A percentile compares a stretch with the other conserved stretches of the same genome.
phyloP scores from a whole-genome alignment of 176 grass and related monocot species.

The Phoenix roebelenii region DNA sequence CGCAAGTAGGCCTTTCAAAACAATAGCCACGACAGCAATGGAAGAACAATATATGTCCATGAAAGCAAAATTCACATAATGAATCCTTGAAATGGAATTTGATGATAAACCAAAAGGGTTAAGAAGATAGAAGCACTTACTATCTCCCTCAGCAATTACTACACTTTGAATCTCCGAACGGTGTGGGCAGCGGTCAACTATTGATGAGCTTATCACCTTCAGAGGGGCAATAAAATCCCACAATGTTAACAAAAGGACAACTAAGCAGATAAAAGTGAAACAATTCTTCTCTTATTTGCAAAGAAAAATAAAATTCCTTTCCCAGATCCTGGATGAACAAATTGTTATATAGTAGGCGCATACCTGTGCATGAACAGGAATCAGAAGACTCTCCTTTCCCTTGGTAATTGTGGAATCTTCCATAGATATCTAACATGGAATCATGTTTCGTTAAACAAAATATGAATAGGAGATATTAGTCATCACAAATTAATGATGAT shows the following conservation, averaged over 20 bases:
- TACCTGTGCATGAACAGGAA: slow-evolving; percentile 72
- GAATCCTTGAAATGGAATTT: too few relatives aligned
- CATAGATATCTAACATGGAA: slow-evolving; percentile 56
- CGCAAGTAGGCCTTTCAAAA: too few relatives aligned
- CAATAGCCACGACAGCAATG: too few relatives aligned
- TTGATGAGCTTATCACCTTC: slow-evolving; percentile 74
- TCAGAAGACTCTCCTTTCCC: slow-evolving; percentile 88
- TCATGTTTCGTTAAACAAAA: neutral
- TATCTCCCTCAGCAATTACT: slow-evolving; percentile 53
- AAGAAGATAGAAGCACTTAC: slow-evolving; percentile 19
- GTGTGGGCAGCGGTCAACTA: slow-evolving; percentile 70
- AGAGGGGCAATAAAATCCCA: slow-evolving; percentile 5
- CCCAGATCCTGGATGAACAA: too few relatives aligned
- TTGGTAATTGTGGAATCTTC: slow-evolving; percentile 39
- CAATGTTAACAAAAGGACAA: slow-evolving; percentile 2
- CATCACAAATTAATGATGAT: too few relatives aligned
- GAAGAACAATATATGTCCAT: too few relatives aligned
- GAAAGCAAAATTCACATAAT: too few relatives aligned
- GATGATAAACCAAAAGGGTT: too few relatives aligned
- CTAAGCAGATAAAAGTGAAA: neutral
- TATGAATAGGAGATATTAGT: too few relatives aligned
- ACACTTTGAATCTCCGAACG: slow-evolving; percentile 83
- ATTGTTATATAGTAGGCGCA: neutral
- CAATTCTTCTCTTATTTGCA: neutral
- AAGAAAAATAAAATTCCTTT: too few relatives aligned